Evolutionary conservation across 495 filamentous ascomycete species (phyloP), one percentile per base, ranked within the genome.

Genomic region (Margaritispora aquatica): DNA sequence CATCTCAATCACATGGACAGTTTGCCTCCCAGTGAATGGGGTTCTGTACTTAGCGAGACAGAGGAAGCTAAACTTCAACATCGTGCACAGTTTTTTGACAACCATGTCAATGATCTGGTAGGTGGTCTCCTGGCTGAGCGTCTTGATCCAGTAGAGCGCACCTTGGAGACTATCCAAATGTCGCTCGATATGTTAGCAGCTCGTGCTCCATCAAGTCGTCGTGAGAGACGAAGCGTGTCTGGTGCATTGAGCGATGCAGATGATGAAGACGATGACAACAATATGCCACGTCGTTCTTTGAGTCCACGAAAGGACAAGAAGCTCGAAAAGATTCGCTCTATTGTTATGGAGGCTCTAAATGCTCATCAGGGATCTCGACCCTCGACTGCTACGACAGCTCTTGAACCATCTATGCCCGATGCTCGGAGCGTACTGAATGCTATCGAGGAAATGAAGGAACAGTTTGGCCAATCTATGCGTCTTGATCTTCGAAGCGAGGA

Each of bases 191-290:
- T 75, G 31, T 56, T 74, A 41, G 68, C 72, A 29, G 70, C 68
- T 26, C 69, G 75, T 46, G 59, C 76, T 15, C 70, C 75, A 0
- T 77, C 79, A 21, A 75, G 69, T 34, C 69, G 75, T 36, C 75
- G 74, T 4, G 75, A 76, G 17, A 71, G 72, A 63, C 76, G 81
- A 61, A 87, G 85, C 62, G 68, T 81, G 19, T 87, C 86, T 50
- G 80, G 77, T 10, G 84, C 86, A 41, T 71, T 83, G 41, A 83
- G 84, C 50, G 80, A 92, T 50, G 96, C 92, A 59, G 94, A 97
- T 73, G 94, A 93, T 1, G 94, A 97, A 62, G 94, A 97, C 62
- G 92, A 96, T 64, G 90, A 96, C 23, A 72, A 80, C 19, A 82
- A 82, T 23, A 64, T 74, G 22, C 76, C 80, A 27, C 83, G 87